Conservation (phyloP, 345 rosid genomes). For the Eucalyptus regnans region DNA sequence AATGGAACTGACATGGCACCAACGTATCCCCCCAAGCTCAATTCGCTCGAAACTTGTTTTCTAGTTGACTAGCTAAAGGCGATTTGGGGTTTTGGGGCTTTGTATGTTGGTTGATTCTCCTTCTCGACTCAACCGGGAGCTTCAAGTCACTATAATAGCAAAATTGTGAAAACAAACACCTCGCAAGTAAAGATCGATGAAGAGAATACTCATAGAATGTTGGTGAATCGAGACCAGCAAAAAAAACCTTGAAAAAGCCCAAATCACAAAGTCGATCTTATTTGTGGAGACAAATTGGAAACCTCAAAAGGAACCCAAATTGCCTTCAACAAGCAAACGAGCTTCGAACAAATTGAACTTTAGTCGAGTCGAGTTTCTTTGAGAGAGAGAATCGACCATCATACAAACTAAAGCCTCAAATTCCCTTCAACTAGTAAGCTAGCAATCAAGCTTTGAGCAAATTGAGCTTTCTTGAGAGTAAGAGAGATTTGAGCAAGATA, state of each 20-base stretch:
- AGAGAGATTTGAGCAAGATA: background rate
- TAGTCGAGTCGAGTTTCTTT: accelerated
- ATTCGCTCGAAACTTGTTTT: accelerated
- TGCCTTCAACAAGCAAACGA: accelerated
- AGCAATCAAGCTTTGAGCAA: background rate
- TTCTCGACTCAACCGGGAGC: accelerated
- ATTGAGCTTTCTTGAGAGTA: accelerated
- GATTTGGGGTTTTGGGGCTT: accelerated
- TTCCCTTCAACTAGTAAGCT: accelerated
- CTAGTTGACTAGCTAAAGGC: accelerated
- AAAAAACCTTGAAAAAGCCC: accelerated
- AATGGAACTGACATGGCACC: accelerated
- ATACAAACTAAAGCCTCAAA: background rate
- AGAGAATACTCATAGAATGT: accelerated
- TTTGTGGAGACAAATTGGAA: accelerated
- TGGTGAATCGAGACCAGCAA: accelerated
- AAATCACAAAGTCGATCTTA: accelerated
- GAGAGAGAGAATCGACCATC: background rate
- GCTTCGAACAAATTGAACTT: background rate
- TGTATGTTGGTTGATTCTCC: too few species aligned
- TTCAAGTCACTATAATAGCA: accelerated
- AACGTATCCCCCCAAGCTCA: accelerated
- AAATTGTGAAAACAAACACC: accelerated
- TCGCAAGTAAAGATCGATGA: accelerated
- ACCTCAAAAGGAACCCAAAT: background rate